Evolutionary conservation across 805 yeast species (phyloP).

Genomic region (Candida alai): DNA sequence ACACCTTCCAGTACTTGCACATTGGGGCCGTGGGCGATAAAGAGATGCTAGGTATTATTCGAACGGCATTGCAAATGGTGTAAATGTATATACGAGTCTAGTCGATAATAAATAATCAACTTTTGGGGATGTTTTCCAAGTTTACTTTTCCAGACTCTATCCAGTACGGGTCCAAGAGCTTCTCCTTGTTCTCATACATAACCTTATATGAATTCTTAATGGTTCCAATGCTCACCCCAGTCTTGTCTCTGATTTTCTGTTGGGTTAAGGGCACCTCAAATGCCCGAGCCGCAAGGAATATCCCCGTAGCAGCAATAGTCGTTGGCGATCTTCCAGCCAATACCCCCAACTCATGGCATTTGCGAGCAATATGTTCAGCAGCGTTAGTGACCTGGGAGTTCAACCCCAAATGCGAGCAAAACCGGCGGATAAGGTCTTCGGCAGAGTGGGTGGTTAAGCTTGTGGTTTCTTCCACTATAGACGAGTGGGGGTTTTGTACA

Average conservation of each 20-base stretch:
- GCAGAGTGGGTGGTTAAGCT: conserved; percentile 82
- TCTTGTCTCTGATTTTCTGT: conserved; percentile 76
- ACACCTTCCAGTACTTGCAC: conserved; percentile 16
- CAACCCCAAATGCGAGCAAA: conserved; percentile 89
- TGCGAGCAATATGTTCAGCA: conserved; percentile 85
- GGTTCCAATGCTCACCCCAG: conserved; percentile 98
- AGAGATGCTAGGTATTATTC: conserved; percentile 5
- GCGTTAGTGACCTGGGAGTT: conserved; percentile 82
- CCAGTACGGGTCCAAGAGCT: conserved; percentile 71
- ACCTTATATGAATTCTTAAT: conserved; percentile 86
- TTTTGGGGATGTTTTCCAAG: conserved; percentile 37
- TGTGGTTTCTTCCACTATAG: conserved; percentile 43
- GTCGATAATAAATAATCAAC: conserved; percentile 5
- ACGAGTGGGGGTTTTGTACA: conserved; percentile 40
- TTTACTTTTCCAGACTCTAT: conserved; percentile 57
- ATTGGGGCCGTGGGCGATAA: conserved; percentile 1
- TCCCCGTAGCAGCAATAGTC: conserved; percentile 94
- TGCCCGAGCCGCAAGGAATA: conserved; percentile 81
- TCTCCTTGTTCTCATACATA: conserved; percentile 61
- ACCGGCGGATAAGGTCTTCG: conserved; percentile 89
- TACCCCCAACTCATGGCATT: conserved; percentile 85
- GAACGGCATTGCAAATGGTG: conserved; percentile 4
- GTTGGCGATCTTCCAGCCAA: conserved; percentile 95
- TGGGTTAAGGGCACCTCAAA: conserved; percentile 75
- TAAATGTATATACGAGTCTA: neutral